Evolutionary conservation across 2,329 filamentous ascomycete species (phyloP).

Genomic region (Ceratocystis ficicola): DNA sequence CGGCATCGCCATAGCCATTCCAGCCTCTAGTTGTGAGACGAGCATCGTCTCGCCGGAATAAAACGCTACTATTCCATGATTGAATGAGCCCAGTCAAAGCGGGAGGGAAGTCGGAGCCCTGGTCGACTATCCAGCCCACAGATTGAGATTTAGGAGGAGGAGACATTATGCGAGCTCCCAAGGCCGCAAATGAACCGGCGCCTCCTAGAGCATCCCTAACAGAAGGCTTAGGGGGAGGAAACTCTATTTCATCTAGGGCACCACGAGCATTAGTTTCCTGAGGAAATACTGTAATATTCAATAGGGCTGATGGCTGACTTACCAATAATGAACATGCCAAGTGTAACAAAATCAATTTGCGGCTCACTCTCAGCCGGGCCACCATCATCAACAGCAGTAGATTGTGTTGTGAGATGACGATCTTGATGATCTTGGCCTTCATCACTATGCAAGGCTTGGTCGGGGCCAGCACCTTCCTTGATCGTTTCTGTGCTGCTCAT

Average conservation of each 20-base stretch:
- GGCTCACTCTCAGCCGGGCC: neutral
- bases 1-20: constrained; percentile 73
- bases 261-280: constrained; percentile 14
- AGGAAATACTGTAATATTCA: neutral
- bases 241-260: constrained; percentile 79
- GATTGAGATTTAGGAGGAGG: constrained; percentile 48
- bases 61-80: constrained; percentile 62
- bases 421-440: neutral
- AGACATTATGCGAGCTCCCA: constrained; percentile 81
- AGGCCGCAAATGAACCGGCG: constrained; percentile 71
- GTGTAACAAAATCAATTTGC: constrained; percentile 51
- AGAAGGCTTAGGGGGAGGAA: constrained; percentile 53
- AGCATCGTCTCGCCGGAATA: constrained; percentile 52
- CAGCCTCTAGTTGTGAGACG: constrained; percentile 78
- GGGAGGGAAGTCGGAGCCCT: constrained; percentile 72
- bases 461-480: neutral
- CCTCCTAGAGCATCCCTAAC: constrained; percentile 74
- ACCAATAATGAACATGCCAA: constrained; percentile 67
- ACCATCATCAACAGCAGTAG: neutral
- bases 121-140: constrained; percentile 85
- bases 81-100: constrained; percentile 51
- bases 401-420: neutral
- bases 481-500: neutral
- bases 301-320: constrained; percentile 26
- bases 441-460: neutral